These are phyloP conservation scores for sorghum (Sorghum bicolor) DNA, from an alignment of 176 grass and related monocot genomes.

Conservation along the genomic window DNA sequence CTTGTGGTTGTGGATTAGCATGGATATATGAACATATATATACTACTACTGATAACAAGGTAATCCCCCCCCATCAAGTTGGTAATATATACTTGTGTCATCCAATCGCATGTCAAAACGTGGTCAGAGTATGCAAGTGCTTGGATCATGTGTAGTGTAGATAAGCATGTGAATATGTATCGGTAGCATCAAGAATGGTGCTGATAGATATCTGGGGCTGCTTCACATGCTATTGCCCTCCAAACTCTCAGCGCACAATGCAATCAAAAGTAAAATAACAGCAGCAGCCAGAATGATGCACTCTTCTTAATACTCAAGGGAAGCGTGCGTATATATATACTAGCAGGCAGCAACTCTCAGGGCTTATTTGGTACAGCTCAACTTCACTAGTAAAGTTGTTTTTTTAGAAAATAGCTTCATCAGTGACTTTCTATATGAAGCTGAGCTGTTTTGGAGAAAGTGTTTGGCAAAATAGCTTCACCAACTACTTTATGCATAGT, in stretches of 20 bases:
- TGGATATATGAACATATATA: too few species aligned
- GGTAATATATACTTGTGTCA: background rate
- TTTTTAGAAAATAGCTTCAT: too few species aligned
- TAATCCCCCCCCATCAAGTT: too few species aligned
- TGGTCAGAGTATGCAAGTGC: background rate
- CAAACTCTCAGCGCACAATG: background rate
- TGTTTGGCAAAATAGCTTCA: too few species aligned
- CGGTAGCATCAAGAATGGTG: constrained; percentile 9
- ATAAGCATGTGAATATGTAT: background rate
- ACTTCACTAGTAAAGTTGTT: too few species aligned
- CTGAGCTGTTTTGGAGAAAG: too few species aligned
- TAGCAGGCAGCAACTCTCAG: background rate
- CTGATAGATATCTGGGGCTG: background rate
- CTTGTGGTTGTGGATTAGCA: too few species aligned
- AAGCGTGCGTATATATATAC: background rate
- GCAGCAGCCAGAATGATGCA: background rate
- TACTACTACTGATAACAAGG: too few species aligned
- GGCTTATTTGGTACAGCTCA: too few species aligned
- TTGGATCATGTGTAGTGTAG: background rate
- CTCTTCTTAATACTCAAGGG: background rate
- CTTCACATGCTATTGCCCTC: background rate
- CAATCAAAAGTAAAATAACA: background rate
- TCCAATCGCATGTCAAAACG: background rate
- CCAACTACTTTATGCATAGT: too few species aligned
- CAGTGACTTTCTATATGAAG: too few species aligned